phyloP scores from a whole-genome alignment of 768 basidiomycete species.

The Phlebiopsis flavidoalba region DNA sequence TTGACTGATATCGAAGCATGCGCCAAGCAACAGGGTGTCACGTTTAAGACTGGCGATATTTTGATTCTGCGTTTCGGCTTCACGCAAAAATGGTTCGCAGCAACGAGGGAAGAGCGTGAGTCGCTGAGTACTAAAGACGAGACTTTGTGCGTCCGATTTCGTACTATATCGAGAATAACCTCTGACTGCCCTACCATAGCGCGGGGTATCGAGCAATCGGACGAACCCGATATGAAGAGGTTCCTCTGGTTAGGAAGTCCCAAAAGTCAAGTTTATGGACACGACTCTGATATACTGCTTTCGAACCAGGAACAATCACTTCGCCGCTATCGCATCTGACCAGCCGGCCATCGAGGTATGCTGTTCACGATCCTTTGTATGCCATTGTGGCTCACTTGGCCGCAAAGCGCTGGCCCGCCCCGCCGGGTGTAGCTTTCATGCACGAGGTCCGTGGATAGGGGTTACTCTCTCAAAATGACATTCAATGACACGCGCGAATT shows the following conservation, averaged over 20 bases:
- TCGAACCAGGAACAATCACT: slow-evolving; percentile 59
- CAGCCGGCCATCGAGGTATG: slow-evolving; percentile 59
- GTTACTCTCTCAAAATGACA: no score
- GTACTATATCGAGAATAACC: no score
- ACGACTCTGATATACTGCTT: background rate
- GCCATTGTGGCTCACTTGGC: background rate
- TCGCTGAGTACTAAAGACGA: slow-evolving; percentile 37
- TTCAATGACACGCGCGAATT: background rate
- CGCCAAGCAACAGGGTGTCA: slow-evolving; percentile 54
- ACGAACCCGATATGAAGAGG: slow-evolving; percentile 67
- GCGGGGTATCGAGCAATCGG: slow-evolving; percentile 65
- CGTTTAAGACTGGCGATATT: slow-evolving; percentile 56
- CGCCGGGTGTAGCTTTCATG: slow-evolving; percentile 38
- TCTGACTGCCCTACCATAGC: background rate
- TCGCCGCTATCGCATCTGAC: slow-evolving; percentile 65
- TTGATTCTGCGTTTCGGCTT: slow-evolving; percentile 58
- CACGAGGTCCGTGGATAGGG: slow-evolving; percentile 44
- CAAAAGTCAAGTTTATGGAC: background rate
- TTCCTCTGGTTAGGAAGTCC: slow-evolving; percentile 54
- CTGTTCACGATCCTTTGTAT: background rate
- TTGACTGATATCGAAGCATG: slow-evolving; percentile 52
- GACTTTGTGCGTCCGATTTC: slow-evolving; percentile 30
- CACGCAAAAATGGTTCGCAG: slow-evolving; percentile 48
- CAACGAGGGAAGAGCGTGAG: slow-evolving; percentile 40
- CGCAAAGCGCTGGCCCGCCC: slow-evolving; percentile 50